A percentile compares a stretch with the other conserved stretches of the same genome.
phyloP scores from a whole-genome alignment of 495 filamentous ascomycete genomes.

The Aspergillus nanangensis region DNA sequence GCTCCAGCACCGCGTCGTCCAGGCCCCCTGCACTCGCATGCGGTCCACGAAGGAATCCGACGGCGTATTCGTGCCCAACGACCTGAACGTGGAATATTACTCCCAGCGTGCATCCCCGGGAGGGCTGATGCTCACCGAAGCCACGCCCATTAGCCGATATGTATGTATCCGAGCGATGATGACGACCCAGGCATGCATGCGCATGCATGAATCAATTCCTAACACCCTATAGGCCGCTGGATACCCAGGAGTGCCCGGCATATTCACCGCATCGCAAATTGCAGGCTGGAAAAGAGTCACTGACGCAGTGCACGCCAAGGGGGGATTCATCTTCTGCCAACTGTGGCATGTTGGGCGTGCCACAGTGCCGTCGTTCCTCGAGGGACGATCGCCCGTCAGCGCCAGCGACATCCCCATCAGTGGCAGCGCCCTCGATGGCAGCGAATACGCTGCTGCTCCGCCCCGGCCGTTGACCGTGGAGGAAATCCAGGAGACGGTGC shows the following conservation, averaged over 20 bases:
- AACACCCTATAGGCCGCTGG: constrained; percentile 23
- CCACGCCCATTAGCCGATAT: constrained; percentile 29
- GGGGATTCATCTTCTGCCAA: constrained; percentile 47
- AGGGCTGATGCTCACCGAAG: constrained; percentile 47
- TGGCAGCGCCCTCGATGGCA: constrained; percentile 23
- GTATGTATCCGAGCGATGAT: too few relatives aligned
- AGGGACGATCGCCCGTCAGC: constrained; percentile 14
- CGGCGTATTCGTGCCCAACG: constrained; percentile 33
- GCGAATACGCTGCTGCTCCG: constrained; percentile 24
- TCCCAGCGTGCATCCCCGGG: constrained; percentile 43
- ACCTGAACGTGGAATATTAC: constrained; percentile 45
- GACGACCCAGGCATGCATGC: too few relatives aligned
- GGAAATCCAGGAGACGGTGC: constrained; percentile 37
- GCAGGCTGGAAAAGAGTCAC: constrained; percentile 47
- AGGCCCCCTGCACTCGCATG: constrained; percentile 52
- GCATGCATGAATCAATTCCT: too few relatives aligned
- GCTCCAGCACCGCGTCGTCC: constrained; percentile 46
- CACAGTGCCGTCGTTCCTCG: constrained; percentile 30
- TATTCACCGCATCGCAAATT: constrained; percentile 42
- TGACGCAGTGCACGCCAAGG: constrained; percentile 48
- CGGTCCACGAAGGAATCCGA: constrained; percentile 36
- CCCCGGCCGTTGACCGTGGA: constrained; percentile 38
- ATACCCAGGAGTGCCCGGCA: constrained; percentile 42
- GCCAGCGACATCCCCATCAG: constrained; percentile 22
- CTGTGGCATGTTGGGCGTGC: constrained; percentile 50